Evolutionary conservation across 2,329 filamentous ascomycete species (phyloP).

Genomic region (Aspergillus niger): DNA sequence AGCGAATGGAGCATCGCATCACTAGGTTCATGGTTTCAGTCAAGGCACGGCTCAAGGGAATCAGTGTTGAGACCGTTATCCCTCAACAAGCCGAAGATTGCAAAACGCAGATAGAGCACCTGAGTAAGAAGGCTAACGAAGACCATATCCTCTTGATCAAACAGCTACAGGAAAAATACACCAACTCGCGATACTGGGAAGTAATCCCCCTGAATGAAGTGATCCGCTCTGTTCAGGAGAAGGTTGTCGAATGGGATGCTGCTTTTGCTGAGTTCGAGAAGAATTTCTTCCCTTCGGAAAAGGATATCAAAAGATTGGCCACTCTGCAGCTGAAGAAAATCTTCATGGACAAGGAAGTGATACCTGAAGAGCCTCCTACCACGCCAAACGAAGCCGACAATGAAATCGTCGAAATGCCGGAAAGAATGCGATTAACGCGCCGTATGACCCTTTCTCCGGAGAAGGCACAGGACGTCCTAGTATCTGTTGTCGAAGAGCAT

Average conservation of each 20-base stretch:
- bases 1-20: constrained; percentile 77
- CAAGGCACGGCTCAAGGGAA: constrained; percentile 77
- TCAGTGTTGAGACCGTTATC: constrained; percentile 86
- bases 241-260: constrained; percentile 89
- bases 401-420: constrained; percentile 30
- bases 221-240: constrained; percentile 87
- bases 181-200: constrained; percentile 93
- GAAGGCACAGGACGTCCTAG: constrained; percentile 64
- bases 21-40: constrained; percentile 87
- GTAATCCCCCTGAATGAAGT: constrained; percentile 90
- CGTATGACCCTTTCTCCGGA: constrained; percentile 58
- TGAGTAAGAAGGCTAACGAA: constrained; percentile 78
- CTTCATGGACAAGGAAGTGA: constrained; percentile 83
- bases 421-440: constrained; percentile 37
- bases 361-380: constrained; percentile 65
- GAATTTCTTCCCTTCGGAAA: constrained; percentile 90
- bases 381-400: constrained; percentile 42
- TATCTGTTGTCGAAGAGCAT: constrained; percentile 67
- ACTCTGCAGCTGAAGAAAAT: constrained; percentile 92
- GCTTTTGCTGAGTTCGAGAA: constrained; percentile 88
- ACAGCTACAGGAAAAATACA: constrained; percentile 86
- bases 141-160: constrained; percentile 74
- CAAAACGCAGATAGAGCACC: constrained; percentile 74
- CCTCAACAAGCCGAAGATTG: constrained; percentile 84
- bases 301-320: constrained; percentile 89